Evolutionary conservation across 176 grass and related monocot genomes (phyloP).

Genomic region (Zoysia pacifica): DNA sequence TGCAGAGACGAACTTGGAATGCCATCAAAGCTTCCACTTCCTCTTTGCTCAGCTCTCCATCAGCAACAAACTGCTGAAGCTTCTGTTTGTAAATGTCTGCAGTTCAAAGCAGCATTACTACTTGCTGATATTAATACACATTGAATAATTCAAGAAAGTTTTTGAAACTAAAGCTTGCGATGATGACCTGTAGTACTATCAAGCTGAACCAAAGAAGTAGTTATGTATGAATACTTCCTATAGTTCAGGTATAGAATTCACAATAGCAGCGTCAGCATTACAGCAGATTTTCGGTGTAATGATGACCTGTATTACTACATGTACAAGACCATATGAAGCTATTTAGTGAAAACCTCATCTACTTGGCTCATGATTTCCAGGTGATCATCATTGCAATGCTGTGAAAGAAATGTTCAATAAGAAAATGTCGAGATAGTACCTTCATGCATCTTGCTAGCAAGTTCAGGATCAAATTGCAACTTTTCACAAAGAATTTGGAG

Average conservation of each 20-base stretch:
- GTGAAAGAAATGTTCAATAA: constrained; percentile 34
- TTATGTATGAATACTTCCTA: background rate
- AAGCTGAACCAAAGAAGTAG: constrained; percentile 26
- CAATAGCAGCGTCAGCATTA: background rate
- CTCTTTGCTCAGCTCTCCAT: constrained; percentile 84
- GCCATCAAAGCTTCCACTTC: constrained; percentile 77
- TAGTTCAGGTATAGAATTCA: constrained; percentile 17
- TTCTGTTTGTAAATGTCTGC: constrained; percentile 98
- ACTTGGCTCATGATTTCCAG: background rate
- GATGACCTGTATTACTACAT: background rate
- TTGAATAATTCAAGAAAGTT: background rate
- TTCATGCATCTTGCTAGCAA: constrained; percentile 95
- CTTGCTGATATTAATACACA: constrained; percentile 35
- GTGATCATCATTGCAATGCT: background rate
- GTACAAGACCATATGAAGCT: background rate
- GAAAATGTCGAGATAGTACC: constrained; percentile 49
- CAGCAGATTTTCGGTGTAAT: background rate
- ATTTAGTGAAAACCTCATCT: constrained; percentile 3
- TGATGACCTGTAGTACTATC: background rate
- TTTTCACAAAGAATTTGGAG: constrained; percentile 97
- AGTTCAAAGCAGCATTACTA: constrained; percentile 42
- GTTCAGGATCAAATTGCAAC: constrained; percentile 82
- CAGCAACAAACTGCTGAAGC: constrained; percentile 87
- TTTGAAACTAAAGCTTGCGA: constrained; percentile 3
- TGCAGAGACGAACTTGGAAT: constrained; percentile 89